A percentile compares a stretch with the other conserved stretches of the same genome.
These are phyloP conservation scores for Ambrosia artemisiifolia DNA, from an alignment of 129 eudicot species.

Conservation along the genomic window DNA sequence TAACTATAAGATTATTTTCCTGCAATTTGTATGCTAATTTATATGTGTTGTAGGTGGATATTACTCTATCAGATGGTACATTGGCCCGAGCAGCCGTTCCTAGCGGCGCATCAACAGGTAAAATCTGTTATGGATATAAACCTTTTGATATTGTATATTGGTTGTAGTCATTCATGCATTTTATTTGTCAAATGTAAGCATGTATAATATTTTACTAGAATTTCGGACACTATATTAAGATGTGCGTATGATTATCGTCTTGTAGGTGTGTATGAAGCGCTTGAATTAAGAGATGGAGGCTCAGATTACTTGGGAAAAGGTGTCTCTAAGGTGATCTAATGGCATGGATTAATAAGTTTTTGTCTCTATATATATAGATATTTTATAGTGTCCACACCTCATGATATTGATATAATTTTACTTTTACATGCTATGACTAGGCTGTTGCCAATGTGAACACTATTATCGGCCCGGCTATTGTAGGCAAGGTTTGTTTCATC, in stretches of 20 bases:
- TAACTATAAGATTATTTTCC: not conserved
- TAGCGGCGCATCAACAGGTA: constrained; percentile 99
- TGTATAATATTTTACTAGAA: not conserved
- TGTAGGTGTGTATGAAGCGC: constrained; percentile 90
- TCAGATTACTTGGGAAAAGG: constrained; percentile 95
- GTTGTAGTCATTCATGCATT: not conserved
- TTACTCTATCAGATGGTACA: constrained; percentile 54
- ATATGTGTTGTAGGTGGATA: constrained; percentile 61
- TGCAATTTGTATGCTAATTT: constrained; percentile 2
- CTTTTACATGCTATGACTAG: constrained; percentile 33
- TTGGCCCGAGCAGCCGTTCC: constrained; percentile 95
- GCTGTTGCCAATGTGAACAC: constrained; percentile 84
- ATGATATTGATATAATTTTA: constrained; percentile 1
- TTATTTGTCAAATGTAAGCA: not conserved
- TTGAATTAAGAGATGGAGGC: constrained; percentile 95
- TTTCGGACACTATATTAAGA: not conserved
- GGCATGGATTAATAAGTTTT: not conserved
- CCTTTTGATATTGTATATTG: not conserved
- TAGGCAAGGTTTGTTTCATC: constrained; percentile 79
- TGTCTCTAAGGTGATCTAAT: constrained; percentile 69
- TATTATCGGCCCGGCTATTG: constrained; percentile 79
- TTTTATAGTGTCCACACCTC: too few relatives aligned
- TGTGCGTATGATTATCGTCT: not conserved
- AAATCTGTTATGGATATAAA: constrained; percentile 6
- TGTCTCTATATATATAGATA: not conserved